Conservation (phyloP, 2,329 filamentous ascomycete genomes). For the Venturia carpophila region DNA sequence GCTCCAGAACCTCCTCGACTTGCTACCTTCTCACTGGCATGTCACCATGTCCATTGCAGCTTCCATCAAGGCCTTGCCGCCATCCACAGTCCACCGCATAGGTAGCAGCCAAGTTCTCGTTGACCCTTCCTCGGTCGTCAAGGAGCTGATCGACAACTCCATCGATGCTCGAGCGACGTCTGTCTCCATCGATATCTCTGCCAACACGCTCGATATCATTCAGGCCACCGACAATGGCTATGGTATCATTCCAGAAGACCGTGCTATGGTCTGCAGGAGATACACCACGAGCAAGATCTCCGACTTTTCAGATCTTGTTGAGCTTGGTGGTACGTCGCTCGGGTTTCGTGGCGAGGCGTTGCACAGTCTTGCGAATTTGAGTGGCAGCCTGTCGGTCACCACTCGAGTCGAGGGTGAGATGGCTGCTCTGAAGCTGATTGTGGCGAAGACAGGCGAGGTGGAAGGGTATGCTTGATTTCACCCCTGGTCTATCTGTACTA, state of each 20-base stretch:
- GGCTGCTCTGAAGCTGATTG: constrained; percentile 48
- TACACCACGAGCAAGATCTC: constrained; percentile 68
- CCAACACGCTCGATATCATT: constrained; percentile 60
- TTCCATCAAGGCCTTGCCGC: constrained; percentile 36
- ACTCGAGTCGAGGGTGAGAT: constrained; percentile 56
- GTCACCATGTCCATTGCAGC: constrained; percentile 7
- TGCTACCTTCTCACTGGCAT: not conserved
- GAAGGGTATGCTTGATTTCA: constrained; percentile 31
- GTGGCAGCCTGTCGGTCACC: constrained; percentile 49
- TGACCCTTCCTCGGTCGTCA: constrained; percentile 55
- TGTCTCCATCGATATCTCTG: constrained; percentile 56
- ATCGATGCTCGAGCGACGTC: constrained; percentile 62
- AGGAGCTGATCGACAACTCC: constrained; percentile 71
- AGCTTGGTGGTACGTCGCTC: constrained; percentile 51
- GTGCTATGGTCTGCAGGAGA: constrained; percentile 53
- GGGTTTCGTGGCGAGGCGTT: constrained; percentile 72
- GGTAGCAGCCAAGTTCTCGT: constrained; percentile 54
- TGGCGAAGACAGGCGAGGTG: constrained; percentile 44
- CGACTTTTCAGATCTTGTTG: constrained; percentile 53
- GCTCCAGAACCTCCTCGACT: not conserved
- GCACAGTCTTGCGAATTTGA: constrained; percentile 55
- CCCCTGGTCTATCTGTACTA: not conserved
- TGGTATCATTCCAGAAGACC: constrained; percentile 58
- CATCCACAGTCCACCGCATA: constrained; percentile 34
- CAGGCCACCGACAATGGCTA: constrained; percentile 67